Base-by-base conservation (phyloP, 148 eudicot genomes). In the Nepenthes gracilis region DNA sequence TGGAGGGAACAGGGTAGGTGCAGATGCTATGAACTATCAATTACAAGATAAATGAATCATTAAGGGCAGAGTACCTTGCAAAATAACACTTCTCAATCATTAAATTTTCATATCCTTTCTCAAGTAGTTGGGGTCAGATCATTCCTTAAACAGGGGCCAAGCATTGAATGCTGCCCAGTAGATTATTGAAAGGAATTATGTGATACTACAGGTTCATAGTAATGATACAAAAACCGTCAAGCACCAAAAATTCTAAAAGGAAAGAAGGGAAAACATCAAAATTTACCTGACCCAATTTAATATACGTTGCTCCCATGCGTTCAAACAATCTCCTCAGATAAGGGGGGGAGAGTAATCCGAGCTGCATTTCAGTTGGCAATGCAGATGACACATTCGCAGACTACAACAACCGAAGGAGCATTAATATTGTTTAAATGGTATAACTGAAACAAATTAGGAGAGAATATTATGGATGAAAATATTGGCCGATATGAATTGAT, bases 301-400 rank as follows among this genome's bases (percentile, higher is more conserved):
- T 82, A 73, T 88, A 93, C 51, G 98, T 93, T 57, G 98, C 98
- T 47, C 98, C 98, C 87, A 93, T 69, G 64, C 96, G 95, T 78
- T 93, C 98, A 75, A 93, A 93, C 78, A 93, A 71, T 68, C 77
- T 86, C 75, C 98, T 82, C 65, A 93, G 71, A 73, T 93, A 93
- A 63, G 76, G 66, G 9, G 98, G 98, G 54, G 98, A 93, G 47
- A 84, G 59, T 65, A 81, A 69, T 37, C 98, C 96, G 52, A 86
- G 82, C 77, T 86, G 96, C 77, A 88, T 40, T 62, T 88, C 81
- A 75, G 81, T 48, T 33, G 95, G 81, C 66, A 93, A 63, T 55
- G 87, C 88, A 74, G 80, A 43, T n/a, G 94, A 62, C 34, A 88
- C 64, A 65, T 76, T 84, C 60, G 91, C 67, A 70, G 83, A 65